These are phyloP conservation scores for Scheffersomyces parashehatae DNA, from an alignment of 1,139 yeast species.

Conservation along the genomic window DNA sequence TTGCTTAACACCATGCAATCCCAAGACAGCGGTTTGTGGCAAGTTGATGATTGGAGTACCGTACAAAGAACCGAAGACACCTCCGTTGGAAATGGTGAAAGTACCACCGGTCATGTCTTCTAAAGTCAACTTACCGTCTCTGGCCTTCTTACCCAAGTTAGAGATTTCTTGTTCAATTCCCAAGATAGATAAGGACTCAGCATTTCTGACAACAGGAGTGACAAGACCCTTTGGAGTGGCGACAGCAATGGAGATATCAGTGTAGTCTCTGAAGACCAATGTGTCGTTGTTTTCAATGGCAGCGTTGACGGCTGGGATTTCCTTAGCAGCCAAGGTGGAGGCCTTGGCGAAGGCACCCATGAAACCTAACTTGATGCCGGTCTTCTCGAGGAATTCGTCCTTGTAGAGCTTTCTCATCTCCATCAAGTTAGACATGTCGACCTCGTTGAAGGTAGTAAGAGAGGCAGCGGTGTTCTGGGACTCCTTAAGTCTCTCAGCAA, in stretches of 20 bases:
- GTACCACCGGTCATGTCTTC: conserved; percentile 99
- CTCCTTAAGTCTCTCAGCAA: conserved; percentile 98
- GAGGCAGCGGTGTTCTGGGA: conserved; percentile 99
- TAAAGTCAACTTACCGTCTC: conserved; percentile 93
- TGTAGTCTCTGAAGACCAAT: conserved; percentile 93
- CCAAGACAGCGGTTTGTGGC: conserved; percentile 98
- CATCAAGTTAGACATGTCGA: conserved; percentile 90
- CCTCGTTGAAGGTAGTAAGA: conserved; percentile 96
- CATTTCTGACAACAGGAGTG: conserved; percentile 97
- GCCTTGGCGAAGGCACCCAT: conserved; percentile 99
- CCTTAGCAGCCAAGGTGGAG: conserved; percentile 88
- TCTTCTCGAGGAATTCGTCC: conserved; percentile 93
- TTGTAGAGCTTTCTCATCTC: conserved; percentile 96
- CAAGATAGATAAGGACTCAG: conserved; percentile 84
- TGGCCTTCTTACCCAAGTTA: conserved; percentile 85
- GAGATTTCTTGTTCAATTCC: conserved; percentile 89
- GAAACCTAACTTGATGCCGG: conserved; percentile 95
- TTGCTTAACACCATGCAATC: conserved; percentile 96
- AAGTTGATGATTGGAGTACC: conserved; percentile 98
- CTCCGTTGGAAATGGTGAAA: conserved; percentile 98
- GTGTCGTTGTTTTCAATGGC: conserved; percentile 92
- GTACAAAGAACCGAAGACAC: conserved; percentile 95
- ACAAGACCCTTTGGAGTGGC: conserved; percentile 99
- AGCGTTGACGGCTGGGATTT: conserved; percentile 93
- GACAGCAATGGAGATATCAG: conserved; percentile 94